Percentiles rank a stretch among this genome's conserved stretches.
These are phyloP conservation scores for Botrytis hyacinthi DNA, from an alignment of 2,329 filamentous ascomycete species.

Conservation along the genomic window DNA sequence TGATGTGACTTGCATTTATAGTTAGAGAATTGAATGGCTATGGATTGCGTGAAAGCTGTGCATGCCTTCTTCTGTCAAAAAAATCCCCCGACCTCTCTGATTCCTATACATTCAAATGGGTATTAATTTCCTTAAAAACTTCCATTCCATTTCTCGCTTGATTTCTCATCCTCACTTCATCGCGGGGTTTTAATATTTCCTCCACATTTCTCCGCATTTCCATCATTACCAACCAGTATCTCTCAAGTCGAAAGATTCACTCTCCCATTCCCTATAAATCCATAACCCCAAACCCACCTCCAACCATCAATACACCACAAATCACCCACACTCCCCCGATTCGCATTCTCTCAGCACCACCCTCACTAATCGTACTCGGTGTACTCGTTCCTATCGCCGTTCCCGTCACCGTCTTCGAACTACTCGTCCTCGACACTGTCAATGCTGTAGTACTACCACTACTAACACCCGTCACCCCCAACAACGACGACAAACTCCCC, in stretches of 20 bases:
- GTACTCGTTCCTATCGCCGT: no score
- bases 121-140: background rate
- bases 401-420: background rate
- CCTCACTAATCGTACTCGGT: background rate
- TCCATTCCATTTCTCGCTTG: background rate
- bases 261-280: background rate
- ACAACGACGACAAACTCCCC: background rate
- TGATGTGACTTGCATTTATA: background rate
- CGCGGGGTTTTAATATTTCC: background rate
- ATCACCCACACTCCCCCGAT: no score
- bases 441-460: background rate
- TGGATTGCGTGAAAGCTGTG: background rate
- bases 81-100: rapidly evolving
- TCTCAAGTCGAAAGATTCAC: no score
- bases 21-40: background rate
- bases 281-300: background rate
- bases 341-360: background rate
- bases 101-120: background rate
- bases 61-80: background rate
- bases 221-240: no score
- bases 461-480: background rate
- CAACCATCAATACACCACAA: background rate
- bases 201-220: background rate
- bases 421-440: background rate
- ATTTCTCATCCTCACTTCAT: background rate